phyloP scores from a whole-genome alignment of 257 asterid species.

The Anisodus tanguticus region DNA sequence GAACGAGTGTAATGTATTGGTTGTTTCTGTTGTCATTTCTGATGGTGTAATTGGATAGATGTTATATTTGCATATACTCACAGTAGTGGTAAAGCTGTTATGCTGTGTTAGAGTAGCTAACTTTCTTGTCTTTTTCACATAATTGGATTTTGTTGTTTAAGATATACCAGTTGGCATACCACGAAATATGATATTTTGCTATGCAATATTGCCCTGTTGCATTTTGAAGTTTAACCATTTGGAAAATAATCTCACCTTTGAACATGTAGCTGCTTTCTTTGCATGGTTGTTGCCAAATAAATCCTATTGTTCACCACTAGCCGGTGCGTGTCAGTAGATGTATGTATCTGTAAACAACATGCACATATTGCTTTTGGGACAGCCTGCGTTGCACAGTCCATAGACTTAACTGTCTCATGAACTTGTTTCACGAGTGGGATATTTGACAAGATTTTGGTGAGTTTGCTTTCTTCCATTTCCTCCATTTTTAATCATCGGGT shows the following conservation, averaged over 20 bases:
- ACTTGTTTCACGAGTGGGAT: constrained; percentile 9
- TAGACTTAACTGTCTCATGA: constrained; percentile 4
- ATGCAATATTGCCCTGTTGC: not conserved
- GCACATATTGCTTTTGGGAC: not conserved
- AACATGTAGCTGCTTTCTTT: constrained; percentile 6
- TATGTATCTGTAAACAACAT: not conserved
- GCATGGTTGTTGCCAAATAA: not conserved
- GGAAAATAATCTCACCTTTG: not conserved
- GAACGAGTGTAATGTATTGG: not conserved
- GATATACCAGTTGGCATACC: not conserved
- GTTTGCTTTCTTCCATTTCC: not conserved
- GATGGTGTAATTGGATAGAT: constrained; percentile 9
- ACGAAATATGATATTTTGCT: not conserved
- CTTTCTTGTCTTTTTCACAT: not conserved
- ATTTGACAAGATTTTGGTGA: not conserved
- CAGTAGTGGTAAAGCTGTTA: constrained; percentile 8
- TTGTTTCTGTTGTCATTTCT: not conserved
- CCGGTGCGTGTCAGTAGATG: not conserved
- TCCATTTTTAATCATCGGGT: not conserved
- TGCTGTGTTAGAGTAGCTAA: not conserved
- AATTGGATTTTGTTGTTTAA: not conserved
- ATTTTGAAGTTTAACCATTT: not conserved
- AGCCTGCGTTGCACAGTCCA: not conserved
- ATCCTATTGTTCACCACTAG: constrained; percentile 13
- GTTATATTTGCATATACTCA: not conserved